Evolutionary conservation across 1,284 basidiomycete species (phyloP).

Genomic region (Crucibulum parvulum): DNA sequence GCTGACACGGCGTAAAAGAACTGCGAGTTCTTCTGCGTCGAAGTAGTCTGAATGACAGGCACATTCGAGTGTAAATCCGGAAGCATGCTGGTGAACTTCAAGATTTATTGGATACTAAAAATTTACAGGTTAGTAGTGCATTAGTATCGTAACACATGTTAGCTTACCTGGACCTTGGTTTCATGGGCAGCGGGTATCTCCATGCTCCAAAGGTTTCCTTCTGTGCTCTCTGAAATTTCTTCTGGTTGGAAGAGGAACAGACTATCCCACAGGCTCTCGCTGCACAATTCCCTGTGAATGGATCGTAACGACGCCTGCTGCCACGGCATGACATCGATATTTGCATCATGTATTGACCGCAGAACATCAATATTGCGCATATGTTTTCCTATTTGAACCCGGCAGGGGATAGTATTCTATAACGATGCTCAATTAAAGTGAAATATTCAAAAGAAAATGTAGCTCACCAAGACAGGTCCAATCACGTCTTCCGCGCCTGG

Average conservation of each 20-base stretch:
- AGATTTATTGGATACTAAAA: slow-evolving; percentile 53
- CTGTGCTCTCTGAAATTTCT: slow-evolving; percentile 8
- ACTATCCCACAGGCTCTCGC: slow-evolving; percentile 47
- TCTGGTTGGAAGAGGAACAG: slow-evolving; percentile 55
- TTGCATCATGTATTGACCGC: slow-evolving; percentile 43
- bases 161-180: slow-evolving; percentile 46
- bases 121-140: slow-evolving; percentile 1
- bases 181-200: slow-evolving; percentile 36
- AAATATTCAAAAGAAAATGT: background rate
- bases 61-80: slow-evolving; percentile 41
- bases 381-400: slow-evolving; percentile 35
- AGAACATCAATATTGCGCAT: slow-evolving; percentile 44
- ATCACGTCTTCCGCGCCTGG: slow-evolving; percentile 51
- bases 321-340: slow-evolving; percentile 49
- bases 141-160: background rate
- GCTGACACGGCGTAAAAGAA: slow-evolving; percentile 33
- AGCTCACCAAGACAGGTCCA: slow-evolving; percentile 55
- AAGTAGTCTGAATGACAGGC: slow-evolving; percentile 42
- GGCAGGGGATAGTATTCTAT: slow-evolving; percentile 56
- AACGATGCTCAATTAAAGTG: background rate
- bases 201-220: slow-evolving; percentile 40
- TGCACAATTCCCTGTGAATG: slow-evolving; percentile 44
- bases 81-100: slow-evolving; percentile 44
- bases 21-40: slow-evolving; percentile 25
- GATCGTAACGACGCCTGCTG: slow-evolving; percentile 54